Evolutionary conservation across 345 rosid genomes (phyloP).

Genomic region (Syzygium grande): DNA sequence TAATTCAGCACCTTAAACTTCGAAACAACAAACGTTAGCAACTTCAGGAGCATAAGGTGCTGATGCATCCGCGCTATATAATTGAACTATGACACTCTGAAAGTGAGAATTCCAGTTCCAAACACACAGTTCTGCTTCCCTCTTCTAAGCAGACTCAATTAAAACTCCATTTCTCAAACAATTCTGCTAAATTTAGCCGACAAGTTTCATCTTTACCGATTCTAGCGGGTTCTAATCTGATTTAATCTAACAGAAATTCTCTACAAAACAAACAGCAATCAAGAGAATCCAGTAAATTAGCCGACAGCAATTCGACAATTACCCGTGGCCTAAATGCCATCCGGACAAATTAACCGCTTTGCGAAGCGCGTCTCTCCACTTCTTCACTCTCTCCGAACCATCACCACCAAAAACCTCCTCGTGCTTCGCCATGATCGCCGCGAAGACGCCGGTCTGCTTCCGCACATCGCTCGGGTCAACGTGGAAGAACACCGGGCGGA

Average conservation of each 20-base stretch:
- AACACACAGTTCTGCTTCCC: neutral
- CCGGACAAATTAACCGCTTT: constrained; percentile 7
- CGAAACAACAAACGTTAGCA: neutral
- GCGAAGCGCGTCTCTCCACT: constrained; percentile 9
- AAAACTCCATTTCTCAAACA: neutral
- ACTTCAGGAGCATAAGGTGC: neutral
- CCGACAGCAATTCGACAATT: neutral
- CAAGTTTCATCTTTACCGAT: neutral
- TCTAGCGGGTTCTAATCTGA: neutral
- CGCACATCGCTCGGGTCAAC: constrained; percentile 9
- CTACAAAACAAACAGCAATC: neutral
- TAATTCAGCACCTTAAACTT: neutral
- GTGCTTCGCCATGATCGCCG: neutral
- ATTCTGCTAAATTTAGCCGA: neutral
- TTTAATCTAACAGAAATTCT: neutral
- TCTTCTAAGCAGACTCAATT: neutral
- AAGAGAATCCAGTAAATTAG: neutral
- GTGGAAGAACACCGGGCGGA: constrained; percentile 10
- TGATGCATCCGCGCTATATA: neutral
- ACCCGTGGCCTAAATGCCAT: constrained; percentile 5
- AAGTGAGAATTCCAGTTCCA: neutral
- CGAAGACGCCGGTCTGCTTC: neutral
- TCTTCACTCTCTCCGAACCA: neutral
- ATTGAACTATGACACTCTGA: neutral
- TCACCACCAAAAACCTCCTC: neutral